Conservation (phyloP, 257 asterid genomes). For the Linderniella brevidens region DNA sequence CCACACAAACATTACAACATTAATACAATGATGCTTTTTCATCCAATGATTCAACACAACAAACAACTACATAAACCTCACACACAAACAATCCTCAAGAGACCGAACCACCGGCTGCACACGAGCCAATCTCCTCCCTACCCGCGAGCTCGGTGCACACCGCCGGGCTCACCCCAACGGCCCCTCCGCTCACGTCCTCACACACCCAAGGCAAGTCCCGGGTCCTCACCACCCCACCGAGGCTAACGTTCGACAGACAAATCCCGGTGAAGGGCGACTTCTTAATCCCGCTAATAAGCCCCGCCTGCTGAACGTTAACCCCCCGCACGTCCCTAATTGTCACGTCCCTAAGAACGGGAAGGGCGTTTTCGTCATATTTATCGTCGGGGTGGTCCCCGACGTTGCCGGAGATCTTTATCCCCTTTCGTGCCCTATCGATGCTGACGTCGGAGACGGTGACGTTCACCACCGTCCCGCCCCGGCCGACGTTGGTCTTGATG, state of each 20-base stretch:
- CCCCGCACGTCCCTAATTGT: constrained; percentile 72
- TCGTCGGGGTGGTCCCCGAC: constrained; percentile 86
- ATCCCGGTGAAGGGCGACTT: constrained; percentile 64
- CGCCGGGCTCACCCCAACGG: constrained; percentile 81
- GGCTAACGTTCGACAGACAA: constrained; percentile 50
- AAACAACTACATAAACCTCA: too few relatives aligned
- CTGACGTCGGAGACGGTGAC: constrained; percentile 56
- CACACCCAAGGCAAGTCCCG: constrained; percentile 62
- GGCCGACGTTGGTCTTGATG: constrained; percentile 59
- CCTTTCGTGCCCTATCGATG: constrained; percentile 59
- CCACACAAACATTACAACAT: too few relatives aligned
- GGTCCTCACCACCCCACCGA: constrained; percentile 20
- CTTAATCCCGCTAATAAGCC: constrained; percentile 48
- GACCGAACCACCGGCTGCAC: not conserved
- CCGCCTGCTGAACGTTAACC: constrained; percentile 53
- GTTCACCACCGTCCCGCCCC: constrained; percentile 69
- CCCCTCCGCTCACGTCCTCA: constrained; percentile 66
- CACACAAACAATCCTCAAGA: too few relatives aligned
- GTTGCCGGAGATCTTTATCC: constrained; percentile 67
- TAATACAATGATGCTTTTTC: too few relatives aligned
- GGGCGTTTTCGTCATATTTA: constrained; percentile 42
- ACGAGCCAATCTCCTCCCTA: not conserved
- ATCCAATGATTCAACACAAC: too few relatives aligned
- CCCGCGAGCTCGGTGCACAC: constrained; percentile 21
- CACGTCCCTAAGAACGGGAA: constrained; percentile 50